These are phyloP conservation scores for Emergomyces africanus DNA, from an alignment of 2,329 filamentous ascomycete genomes.

Conservation along the genomic window DNA sequence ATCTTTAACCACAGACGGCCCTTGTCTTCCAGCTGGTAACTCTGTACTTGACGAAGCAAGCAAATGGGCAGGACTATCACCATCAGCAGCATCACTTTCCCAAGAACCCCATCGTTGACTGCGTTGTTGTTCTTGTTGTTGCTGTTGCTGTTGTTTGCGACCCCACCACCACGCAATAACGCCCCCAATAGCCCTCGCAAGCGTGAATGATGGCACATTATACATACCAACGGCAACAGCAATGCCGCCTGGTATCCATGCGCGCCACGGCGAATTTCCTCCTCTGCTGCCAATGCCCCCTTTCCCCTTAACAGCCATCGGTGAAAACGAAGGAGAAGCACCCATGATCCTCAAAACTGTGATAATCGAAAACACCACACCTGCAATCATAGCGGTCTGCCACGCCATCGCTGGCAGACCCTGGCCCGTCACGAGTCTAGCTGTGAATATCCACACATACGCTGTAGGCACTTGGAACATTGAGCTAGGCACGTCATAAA, in stretches of 20 bases:
- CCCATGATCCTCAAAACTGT: slow-evolving; percentile 57
- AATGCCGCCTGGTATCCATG: slow-evolving; percentile 79
- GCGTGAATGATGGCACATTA: slow-evolving; percentile 89
- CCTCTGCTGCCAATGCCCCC: slow-evolving; percentile 25
- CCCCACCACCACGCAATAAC: slow-evolving; percentile 67
- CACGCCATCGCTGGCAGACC: slow-evolving; percentile 74
- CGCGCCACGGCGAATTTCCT: slow-evolving; percentile 46
- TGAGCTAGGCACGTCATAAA: slow-evolving; percentile 78
- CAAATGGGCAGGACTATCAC: neutral
- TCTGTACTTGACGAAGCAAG: neutral
- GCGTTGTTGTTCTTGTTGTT: neutral
- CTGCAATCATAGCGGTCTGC: slow-evolving; percentile 66
- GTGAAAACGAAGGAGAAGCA: slow-evolving; percentile 20
- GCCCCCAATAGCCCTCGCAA: slow-evolving; percentile 76
- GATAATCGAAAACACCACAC: slow-evolving; percentile 55
- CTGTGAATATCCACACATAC: slow-evolving; percentile 97
- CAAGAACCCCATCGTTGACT: neutral
- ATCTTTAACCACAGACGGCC: neutral
- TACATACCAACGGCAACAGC: slow-evolving; percentile 98
- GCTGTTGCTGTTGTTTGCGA: slow-evolving; percentile 17
- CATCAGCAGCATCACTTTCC: neutral
- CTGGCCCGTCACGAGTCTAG: slow-evolving; percentile 78
- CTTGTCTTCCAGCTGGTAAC: neutral
- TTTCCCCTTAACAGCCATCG: slow-evolving; percentile 19
- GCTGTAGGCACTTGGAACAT: slow-evolving; percentile 89